A percentile compares a stretch with the other conserved stretches of the same genome.
Evolutionary conservation across 176 grass and related monocot species (phyloP).

Genomic region (sorghum (Sorghum bicolor)): DNA sequence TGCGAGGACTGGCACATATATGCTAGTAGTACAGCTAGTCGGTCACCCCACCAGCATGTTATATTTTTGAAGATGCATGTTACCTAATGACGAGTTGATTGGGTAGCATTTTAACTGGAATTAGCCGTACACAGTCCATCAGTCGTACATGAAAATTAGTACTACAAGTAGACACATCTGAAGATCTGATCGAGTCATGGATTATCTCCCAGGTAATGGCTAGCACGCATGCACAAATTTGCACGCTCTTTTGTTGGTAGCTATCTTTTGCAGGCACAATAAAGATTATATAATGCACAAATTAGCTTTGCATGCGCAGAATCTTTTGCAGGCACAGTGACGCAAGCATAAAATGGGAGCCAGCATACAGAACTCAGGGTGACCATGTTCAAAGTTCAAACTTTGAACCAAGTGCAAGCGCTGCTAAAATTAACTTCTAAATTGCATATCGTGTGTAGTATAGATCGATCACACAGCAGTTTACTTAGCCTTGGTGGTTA

Average conservation of each 20-base stretch:
- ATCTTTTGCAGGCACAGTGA: neutral
- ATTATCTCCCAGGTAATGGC: neutral
- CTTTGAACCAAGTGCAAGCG: neutral
- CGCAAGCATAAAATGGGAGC: neutral
- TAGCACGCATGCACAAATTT: neutral
- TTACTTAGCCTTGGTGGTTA: neutral
- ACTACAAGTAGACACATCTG: neutral
- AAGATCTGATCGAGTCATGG: neutral
- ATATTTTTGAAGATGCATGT: neutral
- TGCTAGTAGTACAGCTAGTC: neutral
- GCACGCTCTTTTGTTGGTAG: neutral
- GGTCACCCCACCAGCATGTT: neutral
- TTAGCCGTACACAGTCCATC: neutral
- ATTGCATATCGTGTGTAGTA: neutral
- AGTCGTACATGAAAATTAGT: neutral
- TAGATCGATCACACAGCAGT: neutral
- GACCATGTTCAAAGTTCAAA: neutral
- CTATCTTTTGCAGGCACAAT: neutral
- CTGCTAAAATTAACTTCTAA: neutral
- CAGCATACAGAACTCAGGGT: neutral
- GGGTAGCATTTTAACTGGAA: slow-evolving; percentile 3
- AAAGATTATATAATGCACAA: too few relatives aligned
- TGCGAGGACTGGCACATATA: neutral
- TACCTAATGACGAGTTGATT: neutral
- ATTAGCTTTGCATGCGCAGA: neutral